Evolutionary conservation across 2,329 filamentous ascomycete species (phyloP).

Genomic region (Alternaria gansuensis): DNA sequence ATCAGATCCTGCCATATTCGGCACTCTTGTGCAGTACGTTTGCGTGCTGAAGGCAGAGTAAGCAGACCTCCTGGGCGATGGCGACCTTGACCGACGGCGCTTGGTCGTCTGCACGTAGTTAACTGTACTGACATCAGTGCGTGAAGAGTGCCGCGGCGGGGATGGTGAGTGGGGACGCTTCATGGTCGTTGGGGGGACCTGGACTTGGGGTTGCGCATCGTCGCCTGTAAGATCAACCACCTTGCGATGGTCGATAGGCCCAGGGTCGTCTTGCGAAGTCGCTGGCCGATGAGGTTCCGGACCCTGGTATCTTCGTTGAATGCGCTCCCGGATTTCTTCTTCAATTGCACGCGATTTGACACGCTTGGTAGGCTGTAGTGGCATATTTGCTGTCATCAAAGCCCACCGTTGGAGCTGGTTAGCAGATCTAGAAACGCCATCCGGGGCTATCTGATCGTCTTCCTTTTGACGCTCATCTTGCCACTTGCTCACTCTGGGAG

Average conservation of each 20-base stretch:
- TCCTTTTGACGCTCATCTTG: conserved; percentile 13
- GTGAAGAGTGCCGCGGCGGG: not conserved
- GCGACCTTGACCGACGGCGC: conserved; percentile 10
- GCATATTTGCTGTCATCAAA: conserved; percentile 17
- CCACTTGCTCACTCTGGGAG: conserved; percentile 1
- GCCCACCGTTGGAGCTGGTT: conserved; percentile 23
- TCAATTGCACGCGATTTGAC: conserved; percentile 14
- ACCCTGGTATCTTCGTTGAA: conserved; percentile 16
- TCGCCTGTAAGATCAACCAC: conserved; percentile 6
- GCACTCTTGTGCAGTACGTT: not conserved
- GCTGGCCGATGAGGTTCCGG: not conserved
- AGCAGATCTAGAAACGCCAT: conserved; percentile 11
- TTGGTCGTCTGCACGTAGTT: conserved; percentile 9
- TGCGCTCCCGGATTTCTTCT: conserved; percentile 11
- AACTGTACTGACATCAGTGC: conserved; percentile 1
- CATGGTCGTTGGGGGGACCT: not conserved
- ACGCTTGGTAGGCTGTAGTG: conserved; percentile 1
- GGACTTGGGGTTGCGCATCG: not conserved
- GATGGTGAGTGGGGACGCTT: conserved; percentile 13
- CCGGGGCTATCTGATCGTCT: conserved; percentile 23
- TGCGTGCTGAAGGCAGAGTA: not conserved
- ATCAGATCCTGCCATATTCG: not conserved
- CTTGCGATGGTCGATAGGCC: not conserved
- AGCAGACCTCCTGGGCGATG: conserved; percentile 4
- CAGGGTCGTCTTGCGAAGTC: not conserved